These are phyloP conservation scores for Lepraria neglecta DNA, from an alignment of 495 filamentous ascomycete species.

Conservation along the genomic window DNA sequence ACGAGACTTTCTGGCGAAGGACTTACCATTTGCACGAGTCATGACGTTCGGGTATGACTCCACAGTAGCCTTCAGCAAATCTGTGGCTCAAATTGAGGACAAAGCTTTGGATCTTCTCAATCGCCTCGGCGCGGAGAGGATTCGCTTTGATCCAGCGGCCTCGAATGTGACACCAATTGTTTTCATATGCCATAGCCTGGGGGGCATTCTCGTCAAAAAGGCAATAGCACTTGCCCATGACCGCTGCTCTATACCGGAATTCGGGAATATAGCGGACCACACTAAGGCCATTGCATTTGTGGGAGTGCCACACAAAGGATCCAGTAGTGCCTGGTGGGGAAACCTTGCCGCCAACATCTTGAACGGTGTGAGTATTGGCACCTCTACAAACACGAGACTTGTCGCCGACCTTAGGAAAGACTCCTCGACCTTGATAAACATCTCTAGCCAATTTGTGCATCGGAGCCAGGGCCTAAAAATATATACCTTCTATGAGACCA, in stretches of 20 bases:
- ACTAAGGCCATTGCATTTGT: constrained; percentile 18
- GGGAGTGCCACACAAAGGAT: constrained; percentile 18
- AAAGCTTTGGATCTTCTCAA: constrained; percentile 19
- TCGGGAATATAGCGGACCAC: background rate
- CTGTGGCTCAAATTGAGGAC: constrained; percentile 11
- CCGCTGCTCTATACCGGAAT: constrained; percentile 8
- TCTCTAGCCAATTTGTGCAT: constrained; percentile 27
- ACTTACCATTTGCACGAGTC: constrained; percentile 25
- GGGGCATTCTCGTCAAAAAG: constrained; percentile 37
- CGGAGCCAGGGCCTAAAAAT: constrained; percentile 2
- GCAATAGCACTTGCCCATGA: constrained; percentile 25
- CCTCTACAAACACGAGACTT: constrained; percentile 3
- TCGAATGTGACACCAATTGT: constrained; percentile 26
- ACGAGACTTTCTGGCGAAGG: constrained; percentile 30
- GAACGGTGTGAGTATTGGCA: background rate
- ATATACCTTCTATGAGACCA: constrained; percentile 10
- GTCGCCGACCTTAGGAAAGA: constrained; percentile 1
- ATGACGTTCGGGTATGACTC: constrained; percentile 33
- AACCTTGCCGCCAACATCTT: constrained; percentile 4
- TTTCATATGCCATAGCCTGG: constrained; percentile 38
- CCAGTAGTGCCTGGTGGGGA: constrained; percentile 12
- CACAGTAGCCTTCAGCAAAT: constrained; percentile 9
- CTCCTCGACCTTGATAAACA: constrained; percentile 17
- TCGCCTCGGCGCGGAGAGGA: background rate
- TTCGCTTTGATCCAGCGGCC: background rate